Conservation (phyloP, 1,284 basidiomycete genomes). For the Microbotryum lychnidis-dioicae region DNA sequence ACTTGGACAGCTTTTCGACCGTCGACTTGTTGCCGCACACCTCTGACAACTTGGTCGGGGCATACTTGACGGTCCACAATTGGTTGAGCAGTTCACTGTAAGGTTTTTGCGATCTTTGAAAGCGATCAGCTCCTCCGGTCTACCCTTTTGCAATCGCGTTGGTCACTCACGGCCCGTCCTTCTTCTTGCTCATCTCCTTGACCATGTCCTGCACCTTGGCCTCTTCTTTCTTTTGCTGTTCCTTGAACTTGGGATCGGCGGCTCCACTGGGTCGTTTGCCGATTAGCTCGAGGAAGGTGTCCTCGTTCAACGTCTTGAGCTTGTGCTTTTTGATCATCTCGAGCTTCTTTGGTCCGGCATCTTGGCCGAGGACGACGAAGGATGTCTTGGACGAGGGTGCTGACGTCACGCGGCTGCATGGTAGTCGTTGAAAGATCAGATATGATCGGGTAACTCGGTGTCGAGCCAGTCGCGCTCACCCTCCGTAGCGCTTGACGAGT, state of each 20-base stretch:
- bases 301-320: constrained; percentile 71
- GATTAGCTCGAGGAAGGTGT: constrained; percentile 77
- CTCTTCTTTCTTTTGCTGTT: constrained; percentile 65
- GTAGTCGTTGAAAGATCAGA: not conserved
- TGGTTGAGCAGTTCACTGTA: constrained; percentile 44
- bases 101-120: no score
- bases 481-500: constrained; percentile 85
- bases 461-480: constrained; percentile 48
- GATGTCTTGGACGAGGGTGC: constrained; percentile 85
- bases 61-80: constrained; percentile 94
- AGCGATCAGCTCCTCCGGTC: not conserved
- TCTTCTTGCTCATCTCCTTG: constrained; percentile 57
- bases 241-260: constrained; percentile 19
- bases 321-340: constrained; percentile 69
- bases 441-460: not conserved
- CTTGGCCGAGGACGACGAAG: constrained; percentile 79
- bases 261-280: constrained; percentile 39
- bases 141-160: no score
- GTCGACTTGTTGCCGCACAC: constrained; percentile 90
- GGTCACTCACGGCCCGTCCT: constrained; percentile 20
- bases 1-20: constrained; percentile 77
- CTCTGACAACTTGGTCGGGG: constrained; percentile 76
- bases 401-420: constrained; percentile 64
- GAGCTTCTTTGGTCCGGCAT: constrained; percentile 81
- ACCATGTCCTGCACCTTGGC: constrained; percentile 58